These are phyloP conservation scores for Plantago coronopus DNA, from an alignment of 305 asterid species.

Conservation along the genomic window DNA sequence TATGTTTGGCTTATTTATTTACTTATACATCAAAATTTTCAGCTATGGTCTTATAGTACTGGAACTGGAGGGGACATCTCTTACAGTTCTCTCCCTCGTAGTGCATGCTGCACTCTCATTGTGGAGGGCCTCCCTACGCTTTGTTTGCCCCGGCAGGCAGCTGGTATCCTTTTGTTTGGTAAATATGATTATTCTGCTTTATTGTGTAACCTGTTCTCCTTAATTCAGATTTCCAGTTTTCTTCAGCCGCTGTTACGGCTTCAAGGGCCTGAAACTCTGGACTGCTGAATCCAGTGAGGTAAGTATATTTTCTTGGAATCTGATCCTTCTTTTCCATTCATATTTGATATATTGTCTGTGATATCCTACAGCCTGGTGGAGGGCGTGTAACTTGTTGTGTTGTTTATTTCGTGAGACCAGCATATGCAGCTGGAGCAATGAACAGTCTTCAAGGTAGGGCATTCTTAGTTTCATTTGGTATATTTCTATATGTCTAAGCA, in stretches of 20 bases:
- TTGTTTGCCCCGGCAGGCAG: conserved; percentile 74
- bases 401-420: no score
- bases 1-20: not conserved
- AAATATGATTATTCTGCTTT: not conserved
- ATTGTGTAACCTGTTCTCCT: conserved; percentile 31
- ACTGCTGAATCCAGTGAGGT: conserved; percentile 56
- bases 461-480: no score
- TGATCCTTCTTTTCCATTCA: not conserved
- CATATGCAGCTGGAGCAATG: no score
- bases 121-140: conserved; percentile 83
- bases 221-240: conserved; percentile 47
- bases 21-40: not conserved
- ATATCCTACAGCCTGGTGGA: no score
- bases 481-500: no score
- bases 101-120: conserved; percentile 74
- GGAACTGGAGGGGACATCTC: conserved; percentile 43
- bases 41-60: conserved; percentile 18
- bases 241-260: conserved; percentile 70
- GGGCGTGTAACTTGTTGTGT: no score
- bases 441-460: no score
- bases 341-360: no score
- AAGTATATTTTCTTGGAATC: conserved; percentile 23
- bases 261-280: conserved; percentile 57
- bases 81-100: conserved; percentile 66
- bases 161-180: conserved; percentile 66